Percentiles rank a stretch among this genome's conserved stretches.
phyloP scores from a whole-genome alignment of 441 rosid genomes.

The Gossypium davidsonii region DNA sequence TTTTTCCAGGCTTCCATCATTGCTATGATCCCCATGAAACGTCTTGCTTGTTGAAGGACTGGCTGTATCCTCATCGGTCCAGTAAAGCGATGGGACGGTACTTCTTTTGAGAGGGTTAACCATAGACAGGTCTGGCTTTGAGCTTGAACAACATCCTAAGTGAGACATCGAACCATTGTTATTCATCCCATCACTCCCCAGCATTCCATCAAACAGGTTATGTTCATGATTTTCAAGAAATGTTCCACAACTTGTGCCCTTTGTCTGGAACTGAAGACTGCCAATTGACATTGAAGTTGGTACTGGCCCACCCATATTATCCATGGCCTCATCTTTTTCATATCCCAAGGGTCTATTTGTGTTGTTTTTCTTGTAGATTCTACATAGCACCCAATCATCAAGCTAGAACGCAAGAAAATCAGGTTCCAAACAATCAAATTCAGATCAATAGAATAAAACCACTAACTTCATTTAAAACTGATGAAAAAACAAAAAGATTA shows the following conservation, averaged over 20 bases:
- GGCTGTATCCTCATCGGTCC: conserved; percentile 23
- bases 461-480: neutral
- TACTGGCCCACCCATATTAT: conserved; percentile 23
- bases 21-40: conserved; percentile 28
- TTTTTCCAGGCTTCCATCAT: conserved; percentile 20
- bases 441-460: neutral
- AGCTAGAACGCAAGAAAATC: conserved; percentile 19
- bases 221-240: conserved; percentile 22
- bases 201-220: conserved; percentile 20
- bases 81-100: conserved; percentile 22
- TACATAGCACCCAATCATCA: conserved; percentile 43
- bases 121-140: conserved; percentile 25
- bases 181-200: conserved; percentile 16
- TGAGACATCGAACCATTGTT: conserved; percentile 26
- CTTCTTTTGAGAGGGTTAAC: conserved; percentile 22
- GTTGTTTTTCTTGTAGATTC: conserved; percentile 38
- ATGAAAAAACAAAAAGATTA: conserved; percentile 11
- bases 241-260: conserved; percentile 12
- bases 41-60: conserved; percentile 24
- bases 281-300: conserved; percentile 20
- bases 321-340: conserved; percentile 27
- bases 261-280: conserved; percentile 18
- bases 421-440: neutral
- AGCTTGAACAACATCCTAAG: conserved; percentile 21
- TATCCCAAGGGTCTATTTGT: conserved; percentile 19